phyloP scores from a whole-genome alignment of 2,329 filamentous ascomycete species.

The Fusarium longipes region DNA sequence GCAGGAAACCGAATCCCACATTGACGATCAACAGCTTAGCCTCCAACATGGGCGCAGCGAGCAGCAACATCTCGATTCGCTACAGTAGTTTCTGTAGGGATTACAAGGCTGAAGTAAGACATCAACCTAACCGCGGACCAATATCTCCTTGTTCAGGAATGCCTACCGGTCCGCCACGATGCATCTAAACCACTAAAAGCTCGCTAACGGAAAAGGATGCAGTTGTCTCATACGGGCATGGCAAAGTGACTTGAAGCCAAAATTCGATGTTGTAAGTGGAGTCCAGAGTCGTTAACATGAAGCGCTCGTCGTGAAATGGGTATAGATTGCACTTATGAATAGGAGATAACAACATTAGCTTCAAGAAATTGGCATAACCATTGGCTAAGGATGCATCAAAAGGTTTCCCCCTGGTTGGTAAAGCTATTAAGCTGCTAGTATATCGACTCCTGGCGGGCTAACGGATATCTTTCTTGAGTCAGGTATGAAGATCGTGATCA shows the following conservation, averaged over 20 bases:
- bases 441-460: slow-evolving; percentile 2
- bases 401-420: slow-evolving; percentile 10
- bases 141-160: slow-evolving; percentile 11
- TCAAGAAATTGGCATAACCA: neutral
- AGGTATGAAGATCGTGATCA: slow-evolving; percentile 26
- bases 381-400: slow-evolving; percentile 8
- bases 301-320: neutral
- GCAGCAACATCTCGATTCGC: neutral
- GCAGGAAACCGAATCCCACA: neutral
- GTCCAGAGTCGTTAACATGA: neutral
- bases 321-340: neutral
- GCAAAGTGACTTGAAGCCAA: slow-evolving; percentile 16
- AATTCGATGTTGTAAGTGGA: slow-evolving; percentile 20
- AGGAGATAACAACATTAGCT: neutral
- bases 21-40: slow-evolving; percentile 5
- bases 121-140: slow-evolving; percentile 15
- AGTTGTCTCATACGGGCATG: slow-evolving; percentile 17
- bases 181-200: slow-evolving; percentile 29
- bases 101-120: slow-evolving; percentile 22
- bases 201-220: slow-evolving; percentile 13
- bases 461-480: slow-evolving; percentile 24
- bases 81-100: neutral
- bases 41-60: neutral
- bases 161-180: neutral
- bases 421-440: neutral